Evolutionary conservation across 2,329 filamentous ascomycete species (phyloP).

Genomic region (Arachnomyces sp.): DNA sequence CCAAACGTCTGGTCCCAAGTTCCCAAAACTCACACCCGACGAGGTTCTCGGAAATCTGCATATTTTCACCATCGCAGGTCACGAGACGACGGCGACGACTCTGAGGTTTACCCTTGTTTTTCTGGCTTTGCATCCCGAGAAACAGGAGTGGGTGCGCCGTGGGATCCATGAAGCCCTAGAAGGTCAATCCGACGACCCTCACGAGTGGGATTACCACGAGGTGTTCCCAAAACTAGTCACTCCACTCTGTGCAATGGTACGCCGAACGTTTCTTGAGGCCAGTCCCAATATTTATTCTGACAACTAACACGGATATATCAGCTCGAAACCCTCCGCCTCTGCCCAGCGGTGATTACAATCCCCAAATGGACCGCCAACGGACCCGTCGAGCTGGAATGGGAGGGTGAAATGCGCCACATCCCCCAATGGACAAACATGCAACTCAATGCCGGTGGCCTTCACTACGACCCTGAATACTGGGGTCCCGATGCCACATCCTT

Average conservation of each 20-base stretch:
- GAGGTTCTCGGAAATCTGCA: conserved; percentile 47
- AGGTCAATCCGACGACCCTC: conserved; percentile 12
- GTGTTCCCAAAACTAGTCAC: conserved; percentile 33
- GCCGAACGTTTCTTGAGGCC: conserved; percentile 27
- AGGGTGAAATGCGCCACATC: conserved; percentile 10
- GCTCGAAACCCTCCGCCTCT: conserved; percentile 39
- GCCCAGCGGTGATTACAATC: conserved; percentile 25
- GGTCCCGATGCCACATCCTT: conserved; percentile 11
- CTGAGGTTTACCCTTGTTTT: conserved; percentile 38
- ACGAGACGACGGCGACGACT: conserved; percentile 45
- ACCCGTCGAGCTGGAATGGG: conserved; percentile 9
- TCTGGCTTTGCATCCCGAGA: conserved; percentile 37
- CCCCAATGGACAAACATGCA: conserved; percentile 12
- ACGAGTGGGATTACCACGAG: conserved; percentile 27
- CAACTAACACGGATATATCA: no score
- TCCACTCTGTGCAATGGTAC: conserved; percentile 18
- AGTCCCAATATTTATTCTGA: no score
- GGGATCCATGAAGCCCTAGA: conserved; percentile 27
- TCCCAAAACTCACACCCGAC: no score
- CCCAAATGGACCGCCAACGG: conserved; percentile 22
- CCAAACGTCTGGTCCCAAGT: no score
- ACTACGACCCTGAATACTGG: conserved; percentile 19
- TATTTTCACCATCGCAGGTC: conserved; percentile 44
- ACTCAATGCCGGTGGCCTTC: conserved; percentile 12
- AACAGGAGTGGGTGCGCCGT: conserved; percentile 41